These are phyloP conservation scores for Hsuehochloa calcarea DNA, from an alignment of 176 grass and related monocot species.

Conservation along the genomic window DNA sequence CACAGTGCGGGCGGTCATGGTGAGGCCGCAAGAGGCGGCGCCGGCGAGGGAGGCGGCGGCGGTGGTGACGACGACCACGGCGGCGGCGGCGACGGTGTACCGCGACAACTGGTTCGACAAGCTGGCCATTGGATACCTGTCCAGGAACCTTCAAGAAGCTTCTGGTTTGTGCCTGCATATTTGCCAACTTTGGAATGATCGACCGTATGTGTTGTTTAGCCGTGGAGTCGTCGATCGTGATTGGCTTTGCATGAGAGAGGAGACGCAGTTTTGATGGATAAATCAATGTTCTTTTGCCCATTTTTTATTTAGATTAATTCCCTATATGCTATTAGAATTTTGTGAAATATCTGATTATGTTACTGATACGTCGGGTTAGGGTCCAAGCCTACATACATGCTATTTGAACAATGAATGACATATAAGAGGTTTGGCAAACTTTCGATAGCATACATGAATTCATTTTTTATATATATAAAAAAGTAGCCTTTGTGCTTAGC, in stretches of 20 bases:
- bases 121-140: slow-evolving; percentile 76
- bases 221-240: background rate
- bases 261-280: background rate
- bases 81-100: slow-evolving; percentile 32
- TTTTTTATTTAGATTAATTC: no score
- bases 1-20: slow-evolving; percentile 33
- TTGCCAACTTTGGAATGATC: background rate
- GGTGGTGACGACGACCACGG: background rate
- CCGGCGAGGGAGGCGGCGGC: background rate
- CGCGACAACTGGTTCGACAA: slow-evolving; percentile 84
- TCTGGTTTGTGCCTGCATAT: slow-evolving; percentile 40
- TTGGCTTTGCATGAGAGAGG: background rate
- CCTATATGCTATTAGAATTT: no score
- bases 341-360: no score
- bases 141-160: slow-evolving; percentile 59
- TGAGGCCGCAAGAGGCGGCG: slow-evolving; percentile 29
- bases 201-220: background rate
- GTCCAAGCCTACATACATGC: no score
- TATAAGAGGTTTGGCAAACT: no score
- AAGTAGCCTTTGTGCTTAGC: background rate
- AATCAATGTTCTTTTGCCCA: background rate
- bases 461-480: no score
- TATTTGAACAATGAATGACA: no score
- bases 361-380: no score
- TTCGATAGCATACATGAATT: no score